These are phyloP conservation scores for Adenanthera pavonina DNA, from an alignment of 306 rosid genomes.

Conservation along the genomic window DNA sequence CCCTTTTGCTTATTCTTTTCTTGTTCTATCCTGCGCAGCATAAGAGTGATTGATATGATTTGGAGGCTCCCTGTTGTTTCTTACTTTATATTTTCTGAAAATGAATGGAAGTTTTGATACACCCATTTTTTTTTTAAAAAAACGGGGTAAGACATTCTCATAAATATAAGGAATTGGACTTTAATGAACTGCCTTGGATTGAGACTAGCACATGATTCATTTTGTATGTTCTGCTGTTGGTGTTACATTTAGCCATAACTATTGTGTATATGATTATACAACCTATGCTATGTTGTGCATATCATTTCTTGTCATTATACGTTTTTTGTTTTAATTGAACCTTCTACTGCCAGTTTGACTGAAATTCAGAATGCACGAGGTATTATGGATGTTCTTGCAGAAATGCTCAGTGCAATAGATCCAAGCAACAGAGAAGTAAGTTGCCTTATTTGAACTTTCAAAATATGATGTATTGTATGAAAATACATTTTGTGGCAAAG, in stretches of 20 bases:
- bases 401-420: constrained; percentile 91
- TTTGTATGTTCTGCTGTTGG: neutral
- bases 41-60: neutral
- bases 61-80: neutral
- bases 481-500: neutral
- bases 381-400: constrained; percentile 93
- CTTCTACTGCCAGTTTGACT: constrained; percentile 62
- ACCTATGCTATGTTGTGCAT: constrained; percentile 15
- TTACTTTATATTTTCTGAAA: constrained; percentile 16
- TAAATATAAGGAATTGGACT: constrained; percentile 22
- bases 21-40: constrained; percentile 2
- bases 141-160: neutral
- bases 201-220: neutral
- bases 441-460: constrained; percentile 27
- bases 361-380: constrained; percentile 99
- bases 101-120: constrained; percentile 20
- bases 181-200: constrained; percentile 14
- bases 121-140: neutral
- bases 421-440: constrained; percentile 86
- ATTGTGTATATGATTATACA: constrained; percentile 1
- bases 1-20: neutral
- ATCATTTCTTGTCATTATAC: constrained; percentile 19
- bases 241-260: neutral
- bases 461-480: constrained; percentile 31
- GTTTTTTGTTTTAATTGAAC: constrained; percentile 34